Evolutionary conservation across 1,284 basidiomycete species (phyloP), one percentile per base, ranked within the genome.

Genomic region (Sporisorium iseilematis-ciliati): DNA sequence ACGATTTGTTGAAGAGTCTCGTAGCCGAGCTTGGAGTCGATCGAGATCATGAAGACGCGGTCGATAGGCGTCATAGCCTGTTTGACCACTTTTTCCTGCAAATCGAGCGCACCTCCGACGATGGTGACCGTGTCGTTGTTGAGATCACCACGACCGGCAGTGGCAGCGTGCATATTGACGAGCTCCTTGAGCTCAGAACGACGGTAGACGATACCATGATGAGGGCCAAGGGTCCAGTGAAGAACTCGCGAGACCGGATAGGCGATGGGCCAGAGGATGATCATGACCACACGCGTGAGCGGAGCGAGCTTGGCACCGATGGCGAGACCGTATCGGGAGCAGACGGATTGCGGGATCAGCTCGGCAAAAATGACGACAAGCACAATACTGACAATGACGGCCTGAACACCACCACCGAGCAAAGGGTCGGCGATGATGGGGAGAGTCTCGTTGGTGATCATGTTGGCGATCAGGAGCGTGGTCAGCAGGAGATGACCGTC

Each of bases 401-500:
- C 92, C 80, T 89, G 89, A 12, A 92, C 86, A 29, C 93, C 93
- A 42, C 93, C 93, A 38, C 94, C 94, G 2, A 97, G 89, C 43
- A 97, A 88, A 25, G 91, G 91, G 82, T 95, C 93, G 29, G 93
- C 89, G 79, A 97, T 94, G 82, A 97, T 91, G 31, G 95, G 95
- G 4, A 97, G 89, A 4, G 93, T 91, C 63, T 83, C 81, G 66
- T 83, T 83, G 55, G 80, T 82, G 53, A 84, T 83, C 81, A 84
- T 84, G 69, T 84, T 84, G 53, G 83, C 83, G 52, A 84, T 82
- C 7, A 84, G 77, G 16, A 84, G 77, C 23, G 83, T 84, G 8
- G 83, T 84, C 12, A 84, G 75, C 40, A 84, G 65, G 33, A 83
- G 66, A 58, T 84, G 83, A 18, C 81, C 79, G 53, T 84, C 87